Conservation (phyloP, 176 grass and related monocot species). For the Cocos nucifera region DNA sequence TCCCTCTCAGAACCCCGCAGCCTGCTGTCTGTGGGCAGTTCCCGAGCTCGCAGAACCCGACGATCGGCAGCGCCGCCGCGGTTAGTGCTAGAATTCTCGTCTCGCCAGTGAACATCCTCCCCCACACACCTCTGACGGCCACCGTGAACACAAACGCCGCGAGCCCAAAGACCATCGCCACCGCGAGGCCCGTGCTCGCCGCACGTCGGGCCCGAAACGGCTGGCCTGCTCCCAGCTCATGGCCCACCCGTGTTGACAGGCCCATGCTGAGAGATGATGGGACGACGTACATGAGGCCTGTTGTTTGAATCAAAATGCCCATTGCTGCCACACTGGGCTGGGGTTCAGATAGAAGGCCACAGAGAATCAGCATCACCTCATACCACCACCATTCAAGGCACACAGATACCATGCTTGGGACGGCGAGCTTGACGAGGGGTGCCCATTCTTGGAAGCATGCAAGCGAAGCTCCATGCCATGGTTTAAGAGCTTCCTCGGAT, state of each 20-base stretch:
- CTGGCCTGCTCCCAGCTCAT: slow-evolving; percentile 8
- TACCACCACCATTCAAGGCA: slow-evolving; percentile 28
- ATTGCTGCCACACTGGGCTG: slow-evolving; percentile 10
- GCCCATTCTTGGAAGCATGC: neutral
- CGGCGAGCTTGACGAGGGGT: slow-evolving; percentile 1
- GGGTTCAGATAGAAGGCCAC: slow-evolving; percentile 10
- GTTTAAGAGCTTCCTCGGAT: neutral
- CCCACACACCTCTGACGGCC: neutral
- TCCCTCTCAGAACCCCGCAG: slow-evolving; percentile 14
- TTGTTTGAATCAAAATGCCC: slow-evolving; percentile 17
- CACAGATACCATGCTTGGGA: slow-evolving; percentile 2
- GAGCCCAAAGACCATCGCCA: neutral
- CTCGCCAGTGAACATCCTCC: slow-evolving; percentile 12
- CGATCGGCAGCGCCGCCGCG: slow-evolving; percentile 3
- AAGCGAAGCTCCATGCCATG: slow-evolving; percentile 1
- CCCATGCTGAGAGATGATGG: slow-evolving; percentile 13
- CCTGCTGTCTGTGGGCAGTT: slow-evolving; percentile 16
- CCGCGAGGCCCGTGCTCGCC: neutral
- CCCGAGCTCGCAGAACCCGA: slow-evolving; percentile 12
- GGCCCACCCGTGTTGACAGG: slow-evolving; percentile 12
- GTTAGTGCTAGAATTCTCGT: slow-evolving; percentile 1
- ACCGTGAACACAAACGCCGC: slow-evolving; percentile 2
- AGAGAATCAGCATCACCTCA: slow-evolving; percentile 12
- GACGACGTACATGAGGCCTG: slow-evolving; percentile 14
- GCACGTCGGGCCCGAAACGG: neutral